A percentile compares a stretch with the other conserved stretches of the same genome.
These are phyloP conservation scores for Abortiporus biennis DNA, from an alignment of 1,284 basidiomycete genomes.

Conservation along the genomic window DNA sequence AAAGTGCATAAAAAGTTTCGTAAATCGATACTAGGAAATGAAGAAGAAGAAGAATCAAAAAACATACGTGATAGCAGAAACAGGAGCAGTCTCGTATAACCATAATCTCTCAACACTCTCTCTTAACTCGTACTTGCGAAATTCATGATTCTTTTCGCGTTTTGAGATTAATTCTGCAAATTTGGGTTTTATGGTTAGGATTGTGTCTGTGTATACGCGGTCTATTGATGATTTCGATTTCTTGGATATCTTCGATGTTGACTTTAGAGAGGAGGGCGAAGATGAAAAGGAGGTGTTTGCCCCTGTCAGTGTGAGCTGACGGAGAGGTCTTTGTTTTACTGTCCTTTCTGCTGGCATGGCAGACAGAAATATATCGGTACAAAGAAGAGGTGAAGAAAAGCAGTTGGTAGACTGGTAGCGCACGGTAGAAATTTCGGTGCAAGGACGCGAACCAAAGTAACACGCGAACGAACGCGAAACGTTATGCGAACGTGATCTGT, in stretches of 20 bases:
- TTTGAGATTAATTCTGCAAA: conserved; percentile 24
- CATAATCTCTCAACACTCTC: conserved; percentile 24
- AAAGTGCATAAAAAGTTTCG: too few species aligned
- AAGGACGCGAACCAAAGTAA: too few species aligned
- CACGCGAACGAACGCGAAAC: too few species aligned
- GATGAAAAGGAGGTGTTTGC: background rate
- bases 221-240: background rate
- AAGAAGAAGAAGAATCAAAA: background rate
- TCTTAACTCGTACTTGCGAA: conserved; percentile 26
- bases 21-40: too few species aligned
- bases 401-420: too few species aligned
- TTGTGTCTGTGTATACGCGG: conserved; percentile 19
- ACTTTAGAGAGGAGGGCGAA: background rate
- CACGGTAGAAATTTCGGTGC: too few species aligned
- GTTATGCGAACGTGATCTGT: too few species aligned
- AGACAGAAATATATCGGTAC: background rate
- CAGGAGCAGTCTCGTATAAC: conserved; percentile 26
- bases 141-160: conserved; percentile 31
- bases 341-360: background rate
- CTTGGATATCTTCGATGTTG: background rate
- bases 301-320: background rate
- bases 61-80: conserved; percentile 25
- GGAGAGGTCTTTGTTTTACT: background rate
- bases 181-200: conserved; percentile 25
- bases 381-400: background rate